A percentile compares a stretch with the other conserved stretches of the same genome.
phyloP scores from a whole-genome alignment of 331 rosid species.

The Malus hybrid region DNA sequence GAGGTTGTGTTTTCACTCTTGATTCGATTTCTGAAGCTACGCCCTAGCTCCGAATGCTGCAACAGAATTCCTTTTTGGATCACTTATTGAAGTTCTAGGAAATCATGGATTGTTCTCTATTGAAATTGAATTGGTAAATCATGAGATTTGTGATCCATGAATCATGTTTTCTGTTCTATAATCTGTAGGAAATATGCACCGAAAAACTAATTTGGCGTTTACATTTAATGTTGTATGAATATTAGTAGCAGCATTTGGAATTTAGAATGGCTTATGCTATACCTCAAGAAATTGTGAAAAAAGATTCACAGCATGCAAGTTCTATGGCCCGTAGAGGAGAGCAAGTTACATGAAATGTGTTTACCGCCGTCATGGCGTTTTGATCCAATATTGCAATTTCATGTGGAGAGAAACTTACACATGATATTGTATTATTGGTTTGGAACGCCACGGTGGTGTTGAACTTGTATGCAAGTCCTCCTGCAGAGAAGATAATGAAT shows the following conservation, averaged over 20 bases:
- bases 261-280: background rate
- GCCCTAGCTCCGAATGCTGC: no score
- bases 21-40: background rate
- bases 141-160: background rate
- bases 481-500: background rate
- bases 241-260: no score
- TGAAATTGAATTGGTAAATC: background rate
- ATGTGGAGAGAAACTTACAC: no score
- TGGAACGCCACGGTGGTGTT: background rate
- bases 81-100: background rate
- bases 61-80: background rate
- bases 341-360: background rate
- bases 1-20: background rate
- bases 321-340: background rate
- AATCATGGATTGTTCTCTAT: background rate
- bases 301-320: background rate
- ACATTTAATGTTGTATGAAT: no score
- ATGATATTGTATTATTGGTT: background rate
- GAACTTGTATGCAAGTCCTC: background rate
- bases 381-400: background rate
- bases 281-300: no score
- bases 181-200: background rate
- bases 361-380: background rate
- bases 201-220: background rate
- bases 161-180: background rate